Evolutionary conservation across 176 grass and related monocot species (phyloP), one percentile per base, ranked within the genome.

Genomic region (Hyparrhenia diplandra): DNA sequence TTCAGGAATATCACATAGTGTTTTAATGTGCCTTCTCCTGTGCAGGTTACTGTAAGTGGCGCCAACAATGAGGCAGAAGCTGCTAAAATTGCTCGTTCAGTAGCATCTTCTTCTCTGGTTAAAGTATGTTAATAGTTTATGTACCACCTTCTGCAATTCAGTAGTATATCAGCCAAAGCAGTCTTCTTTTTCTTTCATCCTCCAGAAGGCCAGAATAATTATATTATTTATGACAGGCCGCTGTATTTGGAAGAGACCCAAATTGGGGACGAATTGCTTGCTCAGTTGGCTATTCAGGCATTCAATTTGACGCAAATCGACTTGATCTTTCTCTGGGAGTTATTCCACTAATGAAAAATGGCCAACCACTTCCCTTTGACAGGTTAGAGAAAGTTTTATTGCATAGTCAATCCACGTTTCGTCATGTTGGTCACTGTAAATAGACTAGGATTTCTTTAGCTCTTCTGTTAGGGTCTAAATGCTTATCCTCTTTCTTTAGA

Each of bases 181-280:
- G 41, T 76, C 47, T 66, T 59, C 17, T 66, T 64, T n/a, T 55
- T 61, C 6, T 74, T 81, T 87, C 54, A 45, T 66, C 65, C 28
- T 25, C 34, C 32, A 75, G 16, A 76, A 77, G n/a, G 27, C 20
- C 28, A 60, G 31, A 88, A 79, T 76, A 47, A 69, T 45, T 71
- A 16, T 57, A 54, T 59, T 71, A 16, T 84, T 67, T 81, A 47
- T 21, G 67, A 69, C 82, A 98, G 95, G 95, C 95, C 41, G 95
- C 95, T 80, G 76, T 98, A 72, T 98, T 88, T 35, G 95, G 95
- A 71, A 91, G 95, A 89, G 95, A 98, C 72, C 95, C 95, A 81
- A 98, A 98, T 71, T 98, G 95, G 95, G 95, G 95, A 62, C 86
- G 95, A 43, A 98, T 98, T 68, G 95, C 95, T 69, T 98, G 95